Evolutionary conservation across 441 rosid genomes (phyloP).

Genomic region (Adansonia gregorii): DNA sequence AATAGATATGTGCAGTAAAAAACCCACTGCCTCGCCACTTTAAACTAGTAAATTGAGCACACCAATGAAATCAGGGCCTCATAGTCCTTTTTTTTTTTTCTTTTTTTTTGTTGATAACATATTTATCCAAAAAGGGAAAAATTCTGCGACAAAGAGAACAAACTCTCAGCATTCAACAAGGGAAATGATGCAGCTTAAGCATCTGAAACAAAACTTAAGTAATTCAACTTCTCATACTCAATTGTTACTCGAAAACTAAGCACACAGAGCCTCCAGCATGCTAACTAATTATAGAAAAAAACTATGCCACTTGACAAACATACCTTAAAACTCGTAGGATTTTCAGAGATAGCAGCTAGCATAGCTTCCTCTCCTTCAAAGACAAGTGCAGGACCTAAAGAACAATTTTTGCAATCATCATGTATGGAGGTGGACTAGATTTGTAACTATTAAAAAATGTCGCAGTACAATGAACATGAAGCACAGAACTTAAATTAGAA

Average conservation of each 20-base stretch:
- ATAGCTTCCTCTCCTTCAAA: slow-evolving; percentile 98
- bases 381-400: slow-evolving; percentile 92
- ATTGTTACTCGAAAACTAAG: neutral
- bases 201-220: neutral
- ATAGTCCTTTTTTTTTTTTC: neutral
- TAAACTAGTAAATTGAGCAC: neutral
- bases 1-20: neutral
- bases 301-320: neutral
- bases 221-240: slow-evolving; percentile 2
- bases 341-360: slow-evolving; percentile 80
- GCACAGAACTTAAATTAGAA: slow-evolving; percentile 15
- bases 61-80: neutral
- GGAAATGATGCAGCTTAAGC: neutral
- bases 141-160: neutral
- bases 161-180: neutral
- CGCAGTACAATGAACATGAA: neutral
- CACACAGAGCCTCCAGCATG: neutral
- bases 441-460: neutral
- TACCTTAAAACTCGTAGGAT: slow-evolving; percentile 86
- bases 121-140: neutral
- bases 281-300: neutral
- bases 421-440: neutral
- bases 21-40: neutral
- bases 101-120: neutral
- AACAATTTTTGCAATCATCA: slow-evolving; percentile 21